phyloP scores from a whole-genome alignment of 768 basidiomycete genomes.

The Rhodotorula toruloides region DNA sequence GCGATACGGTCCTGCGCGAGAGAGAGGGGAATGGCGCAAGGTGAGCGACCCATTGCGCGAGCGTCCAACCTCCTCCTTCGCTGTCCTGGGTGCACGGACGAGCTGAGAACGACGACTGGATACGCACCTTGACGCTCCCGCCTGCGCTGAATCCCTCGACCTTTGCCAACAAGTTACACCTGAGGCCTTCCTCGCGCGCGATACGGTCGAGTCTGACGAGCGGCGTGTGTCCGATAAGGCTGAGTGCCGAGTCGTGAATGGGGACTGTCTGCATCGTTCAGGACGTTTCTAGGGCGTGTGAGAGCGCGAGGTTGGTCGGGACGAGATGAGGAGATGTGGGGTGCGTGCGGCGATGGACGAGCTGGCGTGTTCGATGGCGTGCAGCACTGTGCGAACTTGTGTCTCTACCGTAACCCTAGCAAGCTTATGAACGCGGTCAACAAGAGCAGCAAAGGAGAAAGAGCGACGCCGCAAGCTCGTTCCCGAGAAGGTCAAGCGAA shows the following conservation, averaged over 20 bases:
- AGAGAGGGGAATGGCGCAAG: background rate
- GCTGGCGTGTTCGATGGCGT: too few species aligned
- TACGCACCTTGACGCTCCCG: conserved; percentile 77
- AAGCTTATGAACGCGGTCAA: too few species aligned
- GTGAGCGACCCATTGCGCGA: too few species aligned
- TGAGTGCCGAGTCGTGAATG: conserved; percentile 21
- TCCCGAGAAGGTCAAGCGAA: too few species aligned
- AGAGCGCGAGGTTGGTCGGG: background rate
- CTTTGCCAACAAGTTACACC: conserved; percentile 87
- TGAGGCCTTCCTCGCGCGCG: conserved; percentile 64
- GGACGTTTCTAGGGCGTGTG: background rate
- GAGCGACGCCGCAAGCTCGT: too few species aligned
- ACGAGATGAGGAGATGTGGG: too few species aligned
- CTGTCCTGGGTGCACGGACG: background rate
- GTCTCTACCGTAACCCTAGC: too few species aligned
- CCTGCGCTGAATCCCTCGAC: conserved; percentile 85
- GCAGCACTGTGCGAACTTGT: too few species aligned
- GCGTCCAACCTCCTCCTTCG: fast-evolving
- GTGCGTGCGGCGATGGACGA: too few species aligned
- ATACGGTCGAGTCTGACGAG: conserved; percentile 77
- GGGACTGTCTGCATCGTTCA: too few species aligned
- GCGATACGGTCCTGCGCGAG: conserved; percentile 37
- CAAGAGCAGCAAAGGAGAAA: too few species aligned
- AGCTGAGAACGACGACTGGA: too few species aligned
- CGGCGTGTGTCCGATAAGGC: conserved; percentile 81